Percentiles rank a stretch among this genome's conserved stretches.
phyloP scores from a whole-genome alignment of 2,329 filamentous ascomycete species.

The Fusarium domesticum region DNA sequence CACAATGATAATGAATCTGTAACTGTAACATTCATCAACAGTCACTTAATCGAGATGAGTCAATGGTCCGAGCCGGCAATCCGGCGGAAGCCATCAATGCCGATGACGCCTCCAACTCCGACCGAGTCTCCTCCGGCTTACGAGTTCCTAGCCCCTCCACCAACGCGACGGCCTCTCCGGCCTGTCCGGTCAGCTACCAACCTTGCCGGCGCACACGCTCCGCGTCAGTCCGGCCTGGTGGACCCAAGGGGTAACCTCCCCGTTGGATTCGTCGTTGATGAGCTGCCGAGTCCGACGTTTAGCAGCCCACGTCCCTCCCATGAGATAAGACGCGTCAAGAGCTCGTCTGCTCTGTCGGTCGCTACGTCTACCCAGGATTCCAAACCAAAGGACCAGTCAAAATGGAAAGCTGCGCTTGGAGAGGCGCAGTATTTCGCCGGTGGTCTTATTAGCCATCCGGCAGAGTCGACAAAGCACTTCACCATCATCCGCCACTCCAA shows the following conservation, averaged over 20 bases:
- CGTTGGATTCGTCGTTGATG: conserved; percentile 28
- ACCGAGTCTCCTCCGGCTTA: conserved; percentile 14
- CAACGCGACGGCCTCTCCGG: conserved; percentile 20
- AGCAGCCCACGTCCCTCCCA: conserved; percentile 11
- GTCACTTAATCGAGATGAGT: conserved; percentile 8
- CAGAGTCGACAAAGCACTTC: conserved; percentile 63
- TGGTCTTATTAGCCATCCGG: conserved; percentile 60
- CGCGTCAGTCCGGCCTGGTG: conserved; percentile 20
- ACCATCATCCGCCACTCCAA: conserved; percentile 65
- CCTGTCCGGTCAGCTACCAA: conserved; percentile 27
- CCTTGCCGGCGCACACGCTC: conserved; percentile 22
- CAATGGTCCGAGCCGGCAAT: conserved; percentile 13
- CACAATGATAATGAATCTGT: neutral
- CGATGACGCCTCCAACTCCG: conserved; percentile 14
- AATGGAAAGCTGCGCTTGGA: conserved; percentile 49
- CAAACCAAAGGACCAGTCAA: conserved; percentile 23
- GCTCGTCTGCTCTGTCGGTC: conserved; percentile 31
- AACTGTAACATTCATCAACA: neutral
- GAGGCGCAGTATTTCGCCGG: conserved; percentile 65
- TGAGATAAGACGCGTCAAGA: conserved; percentile 33
- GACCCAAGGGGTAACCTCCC: conserved; percentile 17
- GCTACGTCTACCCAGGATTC: conserved; percentile 6
- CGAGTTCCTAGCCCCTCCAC: conserved; percentile 18
- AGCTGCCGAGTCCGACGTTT: conserved; percentile 15
- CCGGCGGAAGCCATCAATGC: conserved; percentile 13